Evolutionary conservation across 2,329 filamentous ascomycete genomes (phyloP).

Genomic region (Plenodomus tracheiphilus): DNA sequence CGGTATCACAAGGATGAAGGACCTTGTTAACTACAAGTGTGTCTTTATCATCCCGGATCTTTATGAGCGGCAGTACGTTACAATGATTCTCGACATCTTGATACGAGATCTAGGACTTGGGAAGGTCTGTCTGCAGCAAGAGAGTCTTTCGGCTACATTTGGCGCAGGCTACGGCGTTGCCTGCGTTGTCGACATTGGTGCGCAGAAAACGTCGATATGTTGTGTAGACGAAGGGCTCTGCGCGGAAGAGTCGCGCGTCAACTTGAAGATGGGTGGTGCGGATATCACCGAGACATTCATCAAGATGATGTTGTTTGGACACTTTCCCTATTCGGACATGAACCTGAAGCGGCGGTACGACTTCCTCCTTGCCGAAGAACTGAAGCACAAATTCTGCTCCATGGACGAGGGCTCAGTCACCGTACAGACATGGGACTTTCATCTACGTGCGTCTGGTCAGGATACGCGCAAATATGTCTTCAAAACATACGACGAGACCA

Average conservation of each 20-base stretch:
- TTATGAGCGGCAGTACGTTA: conserved; percentile 92
- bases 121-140: conserved; percentile 90
- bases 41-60: conserved; percentile 97
- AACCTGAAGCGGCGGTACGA: conserved; percentile 89
- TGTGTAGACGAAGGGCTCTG: conserved; percentile 97
- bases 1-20: conserved; percentile 73
- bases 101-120: conserved; percentile 89
- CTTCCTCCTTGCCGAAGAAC: conserved; percentile 88
- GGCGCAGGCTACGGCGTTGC: conserved; percentile 92
- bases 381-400: conserved; percentile 91
- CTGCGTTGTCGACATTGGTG: conserved; percentile 94
- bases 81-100: conserved; percentile 79
- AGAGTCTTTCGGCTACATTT: conserved; percentile 92
- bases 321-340: conserved; percentile 94
- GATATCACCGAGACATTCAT: conserved; percentile 94
- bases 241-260: conserved; percentile 91
- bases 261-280: conserved; percentile 88
- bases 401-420: conserved; percentile 89
- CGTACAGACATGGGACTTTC: conserved; percentile 86
- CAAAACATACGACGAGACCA: conserved; percentile 96
- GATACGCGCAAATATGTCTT: conserved; percentile 92
- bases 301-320: conserved; percentile 97
- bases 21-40: conserved; percentile 89
- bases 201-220: conserved; percentile 95
- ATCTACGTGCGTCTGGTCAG: conserved; percentile 83